Percentiles rank a stretch among this genome's conserved stretches.
Evolutionary conservation across 805 yeast genomes (phyloP).

Genomic region (Metschnikowia similis): DNA sequence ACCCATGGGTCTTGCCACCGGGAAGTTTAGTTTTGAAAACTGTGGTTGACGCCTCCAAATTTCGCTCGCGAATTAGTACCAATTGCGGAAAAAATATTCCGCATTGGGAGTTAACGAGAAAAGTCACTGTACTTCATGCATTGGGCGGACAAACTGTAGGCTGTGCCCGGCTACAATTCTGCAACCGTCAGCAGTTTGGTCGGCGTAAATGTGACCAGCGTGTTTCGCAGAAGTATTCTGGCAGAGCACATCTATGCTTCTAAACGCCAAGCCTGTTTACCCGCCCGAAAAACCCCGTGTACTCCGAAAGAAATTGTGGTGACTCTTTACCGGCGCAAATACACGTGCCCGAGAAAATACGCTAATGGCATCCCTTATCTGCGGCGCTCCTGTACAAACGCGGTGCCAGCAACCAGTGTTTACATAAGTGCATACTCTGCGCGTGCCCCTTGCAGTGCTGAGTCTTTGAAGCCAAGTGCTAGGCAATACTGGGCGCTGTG

Average conservation of each 20-base stretch:
- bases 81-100: neutral
- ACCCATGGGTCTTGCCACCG: neutral
- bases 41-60: neutral
- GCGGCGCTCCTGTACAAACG: neutral
- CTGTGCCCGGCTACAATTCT: neutral
- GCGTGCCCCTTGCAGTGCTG: slow-evolving; percentile 1
- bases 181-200: no score
- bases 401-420: neutral
- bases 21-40: neutral
- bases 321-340: neutral
- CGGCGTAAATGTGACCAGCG: no score
- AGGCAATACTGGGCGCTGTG: neutral
- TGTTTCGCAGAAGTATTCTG: no score
- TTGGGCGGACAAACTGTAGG: neutral
- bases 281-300: no score
- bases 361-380: neutral
- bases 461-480: no score
- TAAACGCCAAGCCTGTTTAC: no score
- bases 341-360: neutral
- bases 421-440: neutral
- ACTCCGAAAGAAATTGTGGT: neutral
- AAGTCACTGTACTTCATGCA: neutral
- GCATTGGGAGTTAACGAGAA: neutral
- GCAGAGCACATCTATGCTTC: no score
- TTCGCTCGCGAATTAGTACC: neutral